Evolutionary conservation across 345 rosid species (phyloP).

Genomic region (Iberis pinnata): DNA sequence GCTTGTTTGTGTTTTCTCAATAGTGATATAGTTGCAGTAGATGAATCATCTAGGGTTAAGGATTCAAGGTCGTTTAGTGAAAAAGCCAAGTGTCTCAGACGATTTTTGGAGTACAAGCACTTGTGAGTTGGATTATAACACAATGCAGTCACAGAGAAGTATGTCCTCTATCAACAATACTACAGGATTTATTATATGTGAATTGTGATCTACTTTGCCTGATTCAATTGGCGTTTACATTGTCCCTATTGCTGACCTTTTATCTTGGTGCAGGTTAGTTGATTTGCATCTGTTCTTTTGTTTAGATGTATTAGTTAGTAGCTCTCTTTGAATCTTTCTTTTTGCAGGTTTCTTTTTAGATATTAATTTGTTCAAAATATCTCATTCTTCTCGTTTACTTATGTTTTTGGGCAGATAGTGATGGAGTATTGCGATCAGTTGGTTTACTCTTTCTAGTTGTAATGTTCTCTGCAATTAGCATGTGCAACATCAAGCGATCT

Average conservation of each 20-base stretch:
- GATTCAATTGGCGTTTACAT: too few species aligned
- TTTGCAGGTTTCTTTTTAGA: too few species aligned
- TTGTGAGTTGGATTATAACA: constrained; percentile 52
- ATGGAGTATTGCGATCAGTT: constrained; percentile 63
- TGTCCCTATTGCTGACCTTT: too few species aligned
- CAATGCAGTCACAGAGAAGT: constrained; percentile 53
- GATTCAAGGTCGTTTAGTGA: constrained; percentile 40
- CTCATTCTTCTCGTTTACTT: too few species aligned
- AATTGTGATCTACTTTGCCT: too few species aligned
- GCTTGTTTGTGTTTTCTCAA: constrained; percentile 14
- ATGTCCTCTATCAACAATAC: constrained; percentile 48
- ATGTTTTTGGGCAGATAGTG: too few species aligned
- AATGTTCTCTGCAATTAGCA: constrained; percentile 43
- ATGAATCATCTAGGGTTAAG: constrained; percentile 49
- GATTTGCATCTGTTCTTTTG: too few species aligned
- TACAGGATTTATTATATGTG: too few species aligned
- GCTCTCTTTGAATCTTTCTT: too few species aligned
- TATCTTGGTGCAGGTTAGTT: too few species aligned
- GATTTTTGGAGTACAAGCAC: constrained; percentile 59
- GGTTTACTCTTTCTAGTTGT: constrained; percentile 61
- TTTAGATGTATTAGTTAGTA: too few species aligned
- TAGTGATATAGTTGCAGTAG: constrained; percentile 36
- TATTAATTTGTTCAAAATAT: too few species aligned
- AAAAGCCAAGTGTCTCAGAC: constrained; percentile 40
- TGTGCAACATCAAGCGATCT: constrained; percentile 61